Evolutionary conservation across 768 basidiomycete species (phyloP), one percentile per base, ranked within the genome.

Genomic region (Leccinum disarticulatum): DNA sequence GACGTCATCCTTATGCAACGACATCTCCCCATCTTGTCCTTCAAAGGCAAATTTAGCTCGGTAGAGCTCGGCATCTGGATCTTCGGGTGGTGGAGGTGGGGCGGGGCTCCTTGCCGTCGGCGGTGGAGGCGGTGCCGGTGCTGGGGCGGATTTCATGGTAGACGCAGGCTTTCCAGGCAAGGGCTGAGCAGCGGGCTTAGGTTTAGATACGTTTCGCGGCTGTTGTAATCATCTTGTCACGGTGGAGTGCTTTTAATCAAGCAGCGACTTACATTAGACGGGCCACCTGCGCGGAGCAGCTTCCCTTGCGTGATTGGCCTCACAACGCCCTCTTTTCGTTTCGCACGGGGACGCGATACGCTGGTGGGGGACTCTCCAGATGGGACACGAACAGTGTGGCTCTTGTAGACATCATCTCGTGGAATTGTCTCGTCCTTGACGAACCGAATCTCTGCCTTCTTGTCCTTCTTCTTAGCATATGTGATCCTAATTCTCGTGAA

Each of bases 381-480:
- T 2, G 87, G 81, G 3, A 98, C 94, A 60, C 87, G 87, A 17
- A 99, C 88, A 2, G 85, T 83, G 68, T 95, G 93, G 65, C 93
- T 95, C 83, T 98, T 99, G 77, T 99, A 99, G 10, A 83, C 67
- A 69, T 94, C 97, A 60, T 90, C 87, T 57, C 84, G 85, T 11
- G 71, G 76, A 19, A 96, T 77, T 8, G 87, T 85, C 74, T 98
- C 95, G 70, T 98, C 95, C 79, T 91, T 96, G 67, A 88, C 73
- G 62, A 93, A 89, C 72, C 89, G 90, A 75, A 99, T 93, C 55
- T 84, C 80, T 4, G 89, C 86, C 69, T 86, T 86, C 78, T 98
- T 99, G 63, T 95, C 95, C 76, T 94, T 98, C 83, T 99, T 99
- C 82, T 99, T 98, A 46, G 81, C 80, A 73, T 98, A 98, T 58